These are phyloP conservation scores for Phialophora verrucosa DNA, from an alignment of 2,329 filamentous ascomycete genomes.

Conservation along the genomic window DNA sequence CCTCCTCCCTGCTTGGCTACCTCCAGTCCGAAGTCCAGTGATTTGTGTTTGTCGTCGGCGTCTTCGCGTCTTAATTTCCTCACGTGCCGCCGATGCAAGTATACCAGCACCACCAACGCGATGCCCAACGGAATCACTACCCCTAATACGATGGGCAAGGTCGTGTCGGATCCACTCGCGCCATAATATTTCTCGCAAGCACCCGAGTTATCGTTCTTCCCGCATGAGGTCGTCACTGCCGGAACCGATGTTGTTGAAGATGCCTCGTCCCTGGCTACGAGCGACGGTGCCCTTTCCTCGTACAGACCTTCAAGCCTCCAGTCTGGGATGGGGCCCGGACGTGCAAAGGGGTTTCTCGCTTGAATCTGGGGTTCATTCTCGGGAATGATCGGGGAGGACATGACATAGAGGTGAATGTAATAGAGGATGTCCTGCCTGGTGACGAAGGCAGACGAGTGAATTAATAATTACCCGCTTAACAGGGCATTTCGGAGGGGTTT, in stretches of 20 bases:
- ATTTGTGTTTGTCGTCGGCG: conserved; percentile 82
- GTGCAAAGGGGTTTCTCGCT: conserved; percentile 31
- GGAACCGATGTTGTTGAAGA: conserved; percentile 19
- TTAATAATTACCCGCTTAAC: conserved; percentile 10
- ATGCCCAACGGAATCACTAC: conserved; percentile 75
- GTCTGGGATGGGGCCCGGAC: conserved; percentile 38
- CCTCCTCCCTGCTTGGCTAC: conserved; percentile 44
- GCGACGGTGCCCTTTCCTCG: conserved; percentile 26
- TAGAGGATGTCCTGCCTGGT: neutral
- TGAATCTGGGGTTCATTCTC: conserved; percentile 35
- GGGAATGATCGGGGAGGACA: conserved; percentile 29
- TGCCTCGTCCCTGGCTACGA: conserved; percentile 31
- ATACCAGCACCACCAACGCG: conserved; percentile 70
- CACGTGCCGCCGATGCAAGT: conserved; percentile 78
- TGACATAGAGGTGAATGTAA: conserved; percentile 11
- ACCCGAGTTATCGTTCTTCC: conserved; percentile 28
- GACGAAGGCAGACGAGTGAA: conserved; percentile 8
- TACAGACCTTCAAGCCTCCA: conserved; percentile 33
- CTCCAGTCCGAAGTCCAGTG: conserved; percentile 88
- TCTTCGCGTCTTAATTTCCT: conserved; percentile 78
- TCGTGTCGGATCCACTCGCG: conserved; percentile 54
- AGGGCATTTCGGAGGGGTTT: conserved; percentile 22
- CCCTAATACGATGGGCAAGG: conserved; percentile 70
- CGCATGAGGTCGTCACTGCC: conserved; percentile 26
- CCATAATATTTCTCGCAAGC: conserved; percentile 30